Evolutionary conservation across 176 grass and related monocot species (phyloP).

Genomic region (Puya raimondii): DNA sequence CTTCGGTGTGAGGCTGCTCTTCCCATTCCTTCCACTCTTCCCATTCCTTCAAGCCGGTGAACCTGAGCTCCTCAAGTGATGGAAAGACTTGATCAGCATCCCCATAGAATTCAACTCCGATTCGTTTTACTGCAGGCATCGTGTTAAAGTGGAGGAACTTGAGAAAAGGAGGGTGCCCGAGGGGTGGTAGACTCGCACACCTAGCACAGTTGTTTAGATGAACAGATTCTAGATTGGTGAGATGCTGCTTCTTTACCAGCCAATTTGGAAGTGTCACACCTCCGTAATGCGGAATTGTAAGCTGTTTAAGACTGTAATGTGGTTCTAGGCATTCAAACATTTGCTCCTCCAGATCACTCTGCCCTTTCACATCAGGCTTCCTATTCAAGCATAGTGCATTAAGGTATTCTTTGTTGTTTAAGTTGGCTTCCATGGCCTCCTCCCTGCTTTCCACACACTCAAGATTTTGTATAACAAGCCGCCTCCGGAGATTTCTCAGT

Average conservation of each 20-base stretch:
- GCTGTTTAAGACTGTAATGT: not conserved
- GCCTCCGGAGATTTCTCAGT: constrained; percentile 24
- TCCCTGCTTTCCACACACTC: constrained; percentile 19
- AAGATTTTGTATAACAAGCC: constrained; percentile 25
- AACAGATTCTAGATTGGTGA: constrained; percentile 4
- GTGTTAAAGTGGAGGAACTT: not conserved
- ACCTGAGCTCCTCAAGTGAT: no score
- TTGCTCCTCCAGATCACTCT: not conserved
- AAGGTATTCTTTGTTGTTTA: constrained; percentile 31
- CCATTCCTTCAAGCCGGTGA: no score
- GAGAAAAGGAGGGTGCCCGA: not conserved
- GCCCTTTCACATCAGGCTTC: not conserved
- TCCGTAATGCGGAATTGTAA: not conserved
- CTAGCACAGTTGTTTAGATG: not conserved
- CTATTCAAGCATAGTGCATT: not conserved
- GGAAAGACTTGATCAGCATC: no score
- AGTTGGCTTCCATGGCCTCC: constrained; percentile 19
- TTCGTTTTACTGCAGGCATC: no score
- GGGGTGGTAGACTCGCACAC: not conserved
- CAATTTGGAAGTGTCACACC: not conserved
- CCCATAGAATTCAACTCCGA: no score
- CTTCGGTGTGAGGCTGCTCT: no score
- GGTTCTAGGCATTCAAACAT: not conserved
- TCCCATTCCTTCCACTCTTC: no score
- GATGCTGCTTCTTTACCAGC: not conserved